Evolutionary conservation across 2,329 filamentous ascomycete species (phyloP), one percentile per base, ranked within the genome.

Genomic region (Coniochaeta sp.): DNA sequence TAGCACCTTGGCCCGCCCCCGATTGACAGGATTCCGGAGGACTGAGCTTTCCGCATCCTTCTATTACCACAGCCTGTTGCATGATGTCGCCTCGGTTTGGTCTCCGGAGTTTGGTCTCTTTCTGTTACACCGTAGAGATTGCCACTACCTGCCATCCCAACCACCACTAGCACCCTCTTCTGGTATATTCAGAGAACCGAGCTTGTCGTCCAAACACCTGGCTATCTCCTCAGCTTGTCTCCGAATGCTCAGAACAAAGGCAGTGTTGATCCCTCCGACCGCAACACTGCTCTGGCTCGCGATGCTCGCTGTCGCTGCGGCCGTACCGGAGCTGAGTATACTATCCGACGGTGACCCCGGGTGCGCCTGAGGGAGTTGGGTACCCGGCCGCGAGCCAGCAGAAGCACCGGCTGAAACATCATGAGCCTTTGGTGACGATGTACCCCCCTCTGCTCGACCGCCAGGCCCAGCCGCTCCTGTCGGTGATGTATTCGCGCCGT

Each of bases 211-310:
- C 64, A 88, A 69, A 79, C 81, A 85, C 59, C 76, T 73, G 26
- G 81, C 82, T 59, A 88, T 73, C 63, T 87, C 83, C 64, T 84
- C 81, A 4, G 83, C 81, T 60, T 84, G 81, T 60, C 79, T 76
- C 61, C 83, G 76, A 70, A 84, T 78, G 9, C 76, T 75, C 57
- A 81, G 76, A 22, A 84, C 78, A 24, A 76, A 79, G 2, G 76
- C 76, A 2, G 78, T 73, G 3, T 71, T 72, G 17, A 72, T 70
- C 55, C 72, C 75, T 9, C 69, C 65, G 12, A 52, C 22, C 30
- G 47, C 22, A 22, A 71, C 64, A 50, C 72, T 72, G 32, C 65
- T 40, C 65, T 61, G 52, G 52, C 60, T 59, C 22, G 32, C 40
- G 16, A 58, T 56, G 9, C 52, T 62, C 34, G 74, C 72, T 34